These are phyloP conservation scores for Russula foetens DNA, from an alignment of 768 basidiomycete genomes.

Conservation along the genomic window DNA sequence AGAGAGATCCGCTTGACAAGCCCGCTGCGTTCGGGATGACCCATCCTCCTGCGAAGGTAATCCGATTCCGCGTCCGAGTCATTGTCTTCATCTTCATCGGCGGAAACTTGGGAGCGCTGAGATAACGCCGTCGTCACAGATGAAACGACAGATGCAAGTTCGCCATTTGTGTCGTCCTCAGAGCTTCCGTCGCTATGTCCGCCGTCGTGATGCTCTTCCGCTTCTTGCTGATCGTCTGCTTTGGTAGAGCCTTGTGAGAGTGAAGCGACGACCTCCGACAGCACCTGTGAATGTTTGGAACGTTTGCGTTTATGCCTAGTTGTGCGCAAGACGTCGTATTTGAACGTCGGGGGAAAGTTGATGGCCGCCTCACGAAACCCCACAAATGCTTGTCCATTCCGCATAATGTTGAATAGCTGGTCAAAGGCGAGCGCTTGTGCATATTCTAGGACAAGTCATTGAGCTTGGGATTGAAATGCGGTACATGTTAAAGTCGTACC, in stretches of 20 bases:
- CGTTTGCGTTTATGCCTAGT: constrained; percentile 41
- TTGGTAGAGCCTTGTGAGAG: background rate
- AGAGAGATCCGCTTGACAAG: constrained; percentile 19
- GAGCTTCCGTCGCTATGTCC: constrained; percentile 11
- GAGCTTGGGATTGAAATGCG: background rate
- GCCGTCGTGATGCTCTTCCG: constrained; percentile 27
- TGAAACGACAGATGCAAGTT: constrained; percentile 47
- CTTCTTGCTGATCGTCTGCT: constrained; percentile 26
- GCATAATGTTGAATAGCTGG: constrained; percentile 75
- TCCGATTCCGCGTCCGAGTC: constrained; percentile 17
- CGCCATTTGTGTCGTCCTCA: constrained; percentile 33
- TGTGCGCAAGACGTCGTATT: constrained; percentile 71
- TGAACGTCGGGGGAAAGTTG: constrained; percentile 89
- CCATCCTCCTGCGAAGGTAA: constrained; percentile 11
- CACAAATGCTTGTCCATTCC: constrained; percentile 52
- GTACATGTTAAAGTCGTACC: constrained; percentile 34
- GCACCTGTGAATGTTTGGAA: constrained; percentile 27
- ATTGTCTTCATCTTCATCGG: constrained; percentile 20
- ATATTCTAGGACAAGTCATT: constrained; percentile 47
- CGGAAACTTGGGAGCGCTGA: constrained; percentile 9
- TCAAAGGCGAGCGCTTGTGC: constrained; percentile 84
- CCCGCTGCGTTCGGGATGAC: background rate
- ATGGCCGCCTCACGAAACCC: constrained; percentile 80
- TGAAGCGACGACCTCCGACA: constrained; percentile 13
- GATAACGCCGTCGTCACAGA: constrained; percentile 41